A percentile compares a stretch with the other conserved stretches of the same genome.
Evolutionary conservation across 2,329 filamentous ascomycete genomes (phyloP).

Genomic region (Venturia carpophila): DNA sequence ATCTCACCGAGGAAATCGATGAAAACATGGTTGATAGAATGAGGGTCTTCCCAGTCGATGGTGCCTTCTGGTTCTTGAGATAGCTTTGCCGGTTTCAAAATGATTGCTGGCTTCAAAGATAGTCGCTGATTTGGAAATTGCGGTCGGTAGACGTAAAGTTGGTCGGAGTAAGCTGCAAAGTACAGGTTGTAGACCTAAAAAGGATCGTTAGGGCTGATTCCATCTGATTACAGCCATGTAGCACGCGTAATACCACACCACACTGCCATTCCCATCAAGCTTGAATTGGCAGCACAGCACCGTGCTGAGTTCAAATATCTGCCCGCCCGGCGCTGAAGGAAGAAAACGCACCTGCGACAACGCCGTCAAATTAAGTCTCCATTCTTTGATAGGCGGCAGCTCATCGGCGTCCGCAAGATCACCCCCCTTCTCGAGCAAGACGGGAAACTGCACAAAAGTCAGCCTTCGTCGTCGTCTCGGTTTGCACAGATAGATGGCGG

Average conservation of each 20-base stretch:
- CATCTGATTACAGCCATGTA: neutral
- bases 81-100: constrained; percentile 34
- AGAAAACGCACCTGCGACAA: constrained; percentile 28
- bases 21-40: constrained; percentile 39
- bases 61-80: constrained; percentile 25
- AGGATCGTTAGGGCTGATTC: neutral
- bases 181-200: constrained; percentile 38
- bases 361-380: constrained; percentile 28
- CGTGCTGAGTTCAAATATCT: neutral
- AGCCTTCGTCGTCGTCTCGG: neutral
- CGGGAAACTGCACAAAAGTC: neutral
- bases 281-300: neutral
- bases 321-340: neutral
- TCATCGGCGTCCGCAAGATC: neutral
- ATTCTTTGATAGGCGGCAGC: constrained; percentile 8
- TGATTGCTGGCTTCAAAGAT: constrained; percentile 29
- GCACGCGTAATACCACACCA: neutral
- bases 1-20: constrained; percentile 39
- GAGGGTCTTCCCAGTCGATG: constrained; percentile 33
- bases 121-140: constrained; percentile 37
- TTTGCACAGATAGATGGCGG: neutral
- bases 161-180: constrained; percentile 37
- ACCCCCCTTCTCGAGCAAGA: neutral
- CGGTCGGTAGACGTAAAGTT: constrained; percentile 38
- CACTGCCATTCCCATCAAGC: neutral